Percentiles rank a stretch among this genome's conserved stretches.
phyloP scores from a whole-genome alignment of 2,329 filamentous ascomycete genomes.

The Aspergillus calidoustus region DNA sequence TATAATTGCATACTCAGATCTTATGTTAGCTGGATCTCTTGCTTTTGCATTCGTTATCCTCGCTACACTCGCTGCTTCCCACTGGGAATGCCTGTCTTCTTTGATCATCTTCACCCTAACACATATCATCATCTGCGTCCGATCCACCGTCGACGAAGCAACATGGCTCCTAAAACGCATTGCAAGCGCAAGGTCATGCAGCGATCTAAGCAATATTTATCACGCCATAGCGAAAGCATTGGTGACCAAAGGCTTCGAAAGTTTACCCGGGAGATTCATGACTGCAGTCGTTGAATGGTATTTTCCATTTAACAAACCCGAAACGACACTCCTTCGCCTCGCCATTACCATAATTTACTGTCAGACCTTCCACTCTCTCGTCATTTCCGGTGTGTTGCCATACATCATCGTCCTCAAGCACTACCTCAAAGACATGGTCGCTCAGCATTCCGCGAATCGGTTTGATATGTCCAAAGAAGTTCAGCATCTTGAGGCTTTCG shows the following conservation, averaged over 20 bases:
- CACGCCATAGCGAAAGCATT: neutral
- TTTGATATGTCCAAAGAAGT: neutral
- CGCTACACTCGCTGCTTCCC: constrained; percentile 2
- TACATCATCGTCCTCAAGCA: constrained; percentile 17
- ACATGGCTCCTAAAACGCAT: neutral
- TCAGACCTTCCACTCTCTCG: neutral
- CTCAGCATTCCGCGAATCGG: neutral
- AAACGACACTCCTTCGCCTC: constrained; percentile 7
- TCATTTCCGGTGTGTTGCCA: constrained; percentile 10
- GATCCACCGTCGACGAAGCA: neutral
- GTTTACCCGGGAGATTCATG: neutral
- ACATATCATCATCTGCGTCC: neutral
- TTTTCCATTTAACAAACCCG: constrained; percentile 16
- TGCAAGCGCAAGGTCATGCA: neutral
- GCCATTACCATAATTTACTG: neutral
- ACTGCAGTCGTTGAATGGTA: constrained; percentile 11
- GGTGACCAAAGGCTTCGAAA: neutral
- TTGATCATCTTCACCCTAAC: constrained; percentile 5
- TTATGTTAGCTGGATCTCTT: constrained; percentile 16
- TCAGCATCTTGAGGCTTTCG: neutral
- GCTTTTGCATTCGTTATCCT: constrained; percentile 17
- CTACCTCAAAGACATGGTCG: constrained; percentile 10
- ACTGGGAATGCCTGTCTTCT: constrained; percentile 11
- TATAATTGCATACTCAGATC: constrained; percentile 15
- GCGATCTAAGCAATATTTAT: constrained; percentile 1